Base-by-base conservation (phyloP, 2,329 filamentous ascomycete species). In the Neospermospora avenae region DNA sequence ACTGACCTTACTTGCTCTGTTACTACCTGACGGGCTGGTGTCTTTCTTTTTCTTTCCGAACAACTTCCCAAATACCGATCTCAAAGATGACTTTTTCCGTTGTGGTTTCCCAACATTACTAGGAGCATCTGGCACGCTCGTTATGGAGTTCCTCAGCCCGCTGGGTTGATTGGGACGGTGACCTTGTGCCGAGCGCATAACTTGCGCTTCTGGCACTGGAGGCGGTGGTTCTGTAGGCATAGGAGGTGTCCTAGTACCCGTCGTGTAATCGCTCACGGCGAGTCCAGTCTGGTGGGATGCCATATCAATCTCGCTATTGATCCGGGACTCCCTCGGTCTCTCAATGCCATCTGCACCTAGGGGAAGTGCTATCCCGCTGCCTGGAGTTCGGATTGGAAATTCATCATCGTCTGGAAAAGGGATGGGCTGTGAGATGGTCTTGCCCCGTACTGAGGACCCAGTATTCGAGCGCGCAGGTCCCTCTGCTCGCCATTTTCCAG, bases 1-100 rank as follows among this genome's bases (percentile, higher is more conserved):
- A 55, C 48, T 44, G 18, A 56, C 39, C 28, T 57, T 59, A 57
- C 61, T 55, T 22, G 52, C 58, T 52, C 52, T 62, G 3, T 55
- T 54, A 22, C 46, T 41, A 24, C 49, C 55, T 10, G 62, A 46
- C 13, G 10, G 63, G 61, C 14, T 45, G 14, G 69, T 72, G 42
- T 66, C 70, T 72, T 81, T 84, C 72, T 81, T 83, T 63, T 78
- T 83, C 61, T 82, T 80, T 14, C 83, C 81, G 70, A 88, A 86
- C 10, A 88, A 72, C 63, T 77, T 83, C 52, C 81, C 79, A 48
- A 87, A 70, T 0, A 83, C 82, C 18, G 77, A 77, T 55, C 80
- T 81, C 54, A 88, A 71, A 0, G 80, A 81, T 0, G 84, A 85
- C 69, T 82, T 85, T 65, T 85, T 86, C 61, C 82, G 74, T 55